Conservation (phyloP, 1,284 basidiomycete genomes). For the Pseudozyma flocculosa region DNA sequence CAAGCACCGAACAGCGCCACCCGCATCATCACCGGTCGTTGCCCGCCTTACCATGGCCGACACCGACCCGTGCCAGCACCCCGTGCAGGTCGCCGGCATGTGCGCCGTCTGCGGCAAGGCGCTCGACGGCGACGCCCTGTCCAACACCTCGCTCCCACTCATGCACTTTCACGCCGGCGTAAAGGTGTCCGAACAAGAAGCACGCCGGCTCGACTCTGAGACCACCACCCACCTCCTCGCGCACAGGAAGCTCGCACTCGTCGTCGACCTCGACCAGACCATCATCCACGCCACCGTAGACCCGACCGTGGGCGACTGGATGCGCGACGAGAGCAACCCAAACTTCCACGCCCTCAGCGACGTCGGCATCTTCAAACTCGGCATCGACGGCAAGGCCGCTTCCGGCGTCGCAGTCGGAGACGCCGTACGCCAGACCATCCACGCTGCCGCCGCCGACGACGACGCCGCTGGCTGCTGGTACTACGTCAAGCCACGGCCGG, state of each 20-base stretch:
- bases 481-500: constrained; percentile 90
- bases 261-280: constrained; percentile 97
- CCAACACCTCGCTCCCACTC: constrained; percentile 36
- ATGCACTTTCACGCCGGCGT: constrained; percentile 50
- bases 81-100: constrained; percentile 84
- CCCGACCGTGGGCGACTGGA: constrained; percentile 97
- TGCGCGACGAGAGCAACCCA: constrained; percentile 77
- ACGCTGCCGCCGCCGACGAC: constrained; percentile 8
- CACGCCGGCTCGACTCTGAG: constrained; percentile 80
- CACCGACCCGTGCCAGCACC: constrained; percentile 72
- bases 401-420: constrained; percentile 8
- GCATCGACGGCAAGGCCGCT: constrained; percentile 70
- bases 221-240: constrained; percentile 75
- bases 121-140: constrained; percentile 66
- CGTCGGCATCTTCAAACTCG: constrained; percentile 78
- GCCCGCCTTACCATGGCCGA: constrained; percentile 7
- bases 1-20: no score
- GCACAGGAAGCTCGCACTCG: constrained; percentile 80
- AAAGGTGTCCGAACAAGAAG: constrained; percentile 64
- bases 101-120: constrained; percentile 93
- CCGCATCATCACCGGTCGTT: no score
- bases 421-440: not conserved
- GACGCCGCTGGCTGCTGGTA: constrained; percentile 75
- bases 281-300: constrained; percentile 98
- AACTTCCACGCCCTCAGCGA: constrained; percentile 86